These are phyloP conservation scores for Metrosideros polymorpha DNA, from an alignment of 441 rosid genomes.

Conservation along the genomic window DNA sequence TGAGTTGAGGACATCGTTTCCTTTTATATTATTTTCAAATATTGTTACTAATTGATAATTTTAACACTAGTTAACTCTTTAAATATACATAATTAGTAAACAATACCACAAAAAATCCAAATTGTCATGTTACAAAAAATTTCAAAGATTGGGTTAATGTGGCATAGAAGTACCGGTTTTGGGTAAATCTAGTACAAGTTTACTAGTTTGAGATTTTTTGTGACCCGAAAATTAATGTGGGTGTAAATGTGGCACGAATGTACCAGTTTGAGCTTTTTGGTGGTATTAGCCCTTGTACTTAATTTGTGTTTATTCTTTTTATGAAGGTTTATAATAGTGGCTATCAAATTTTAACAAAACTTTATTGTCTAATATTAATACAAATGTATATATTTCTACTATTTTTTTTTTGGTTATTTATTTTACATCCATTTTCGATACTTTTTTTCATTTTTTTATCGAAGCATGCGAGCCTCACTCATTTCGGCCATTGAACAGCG, in stretches of 20 bases:
- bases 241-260: too few species aligned
- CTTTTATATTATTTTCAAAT: too few species aligned
- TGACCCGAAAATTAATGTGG: too few species aligned
- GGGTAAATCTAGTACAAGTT: too few species aligned
- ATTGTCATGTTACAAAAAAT: too few species aligned
- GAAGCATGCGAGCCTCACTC: background rate
- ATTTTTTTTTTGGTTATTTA: background rate
- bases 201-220: too few species aligned
- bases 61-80: background rate
- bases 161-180: too few species aligned
- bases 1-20: too few species aligned
- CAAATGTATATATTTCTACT: too few species aligned
- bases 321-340: background rate
- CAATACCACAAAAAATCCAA: too few species aligned
- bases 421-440: background rate
- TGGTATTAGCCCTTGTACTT: background rate
- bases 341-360: background rate
- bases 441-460: background rate
- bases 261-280: background rate
- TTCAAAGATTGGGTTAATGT: too few species aligned
- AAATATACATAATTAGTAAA: background rate
- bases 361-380: background rate
- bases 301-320: background rate
- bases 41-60: background rate
- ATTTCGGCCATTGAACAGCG: background rate